Evolutionary conservation across 2,329 filamentous ascomycete genomes (phyloP).

Genomic region (Arthroderma sp.): DNA sequence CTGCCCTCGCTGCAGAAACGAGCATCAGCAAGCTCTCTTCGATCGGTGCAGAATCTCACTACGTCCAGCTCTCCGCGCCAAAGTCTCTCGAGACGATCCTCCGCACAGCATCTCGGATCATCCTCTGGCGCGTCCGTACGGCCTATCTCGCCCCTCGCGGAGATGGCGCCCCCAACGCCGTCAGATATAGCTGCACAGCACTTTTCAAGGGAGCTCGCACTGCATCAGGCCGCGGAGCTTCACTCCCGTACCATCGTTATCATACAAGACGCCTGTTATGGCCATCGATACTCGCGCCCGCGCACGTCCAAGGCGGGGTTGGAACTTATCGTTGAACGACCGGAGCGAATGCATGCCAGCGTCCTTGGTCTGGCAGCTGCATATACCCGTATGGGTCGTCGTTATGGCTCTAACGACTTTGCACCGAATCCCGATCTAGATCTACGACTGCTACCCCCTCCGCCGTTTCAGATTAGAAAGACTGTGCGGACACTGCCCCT

Average conservation of each 20-base stretch:
- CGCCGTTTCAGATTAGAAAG: slow-evolving; percentile 76
- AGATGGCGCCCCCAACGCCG: slow-evolving; percentile 32
- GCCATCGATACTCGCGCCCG: slow-evolving; percentile 78
- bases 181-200: slow-evolving; percentile 52
- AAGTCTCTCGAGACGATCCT: slow-evolving; percentile 26
- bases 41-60: slow-evolving; percentile 23
- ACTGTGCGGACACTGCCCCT: slow-evolving; percentile 61
- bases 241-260: slow-evolving; percentile 61
- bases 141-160: slow-evolving; percentile 18
- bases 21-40: slow-evolving; percentile 28
- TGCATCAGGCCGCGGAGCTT: slow-evolving; percentile 41
- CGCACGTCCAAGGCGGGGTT: slow-evolving; percentile 60
- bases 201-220: slow-evolving; percentile 57
- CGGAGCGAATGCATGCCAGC: slow-evolving; percentile 76
- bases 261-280: slow-evolving; percentile 87
- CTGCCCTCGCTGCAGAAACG: slow-evolving; percentile 29
- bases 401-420: slow-evolving; percentile 59
- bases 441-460: slow-evolving; percentile 42
- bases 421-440: slow-evolving; percentile 54
- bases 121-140: slow-evolving; percentile 21
- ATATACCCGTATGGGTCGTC: slow-evolving; percentile 77
- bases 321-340: slow-evolving; percentile 78
- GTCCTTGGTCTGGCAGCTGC: slow-evolving; percentile 72
- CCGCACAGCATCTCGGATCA: slow-evolving; percentile 18
- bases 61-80: slow-evolving; percentile 20